Conservation (phyloP, 1,284 basidiomycete species). For the Mycena sp. region DNA sequence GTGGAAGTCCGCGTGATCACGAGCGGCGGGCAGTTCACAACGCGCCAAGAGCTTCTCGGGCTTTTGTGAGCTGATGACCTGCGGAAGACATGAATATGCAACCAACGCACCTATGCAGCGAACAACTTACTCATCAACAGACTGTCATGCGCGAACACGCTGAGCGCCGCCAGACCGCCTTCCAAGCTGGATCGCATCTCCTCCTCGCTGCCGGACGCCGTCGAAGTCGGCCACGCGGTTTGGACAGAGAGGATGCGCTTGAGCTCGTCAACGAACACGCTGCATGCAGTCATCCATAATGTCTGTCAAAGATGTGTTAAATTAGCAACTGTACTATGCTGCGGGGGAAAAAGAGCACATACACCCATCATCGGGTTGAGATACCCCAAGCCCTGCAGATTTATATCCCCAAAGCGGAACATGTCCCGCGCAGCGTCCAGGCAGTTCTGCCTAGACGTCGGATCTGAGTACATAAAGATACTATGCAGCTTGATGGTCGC, state of each 20-base stretch:
- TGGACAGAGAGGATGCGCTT: conserved; percentile 8
- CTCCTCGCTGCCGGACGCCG: conserved; percentile 6
- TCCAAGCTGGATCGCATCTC: conserved; percentile 11
- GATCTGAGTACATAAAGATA: conserved; percentile 15
- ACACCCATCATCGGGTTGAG: conserved; percentile 31
- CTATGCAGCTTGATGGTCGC: conserved; percentile 30
- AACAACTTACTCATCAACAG: conserved; percentile 22
- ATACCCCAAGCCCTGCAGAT: conserved; percentile 11
- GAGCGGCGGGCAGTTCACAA: no score
- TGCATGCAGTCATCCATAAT: conserved; percentile 25
- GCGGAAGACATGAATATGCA: no score
- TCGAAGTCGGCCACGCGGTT: neutral
- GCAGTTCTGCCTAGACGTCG: conserved; percentile 19
- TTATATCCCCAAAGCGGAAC: conserved; percentile 12
- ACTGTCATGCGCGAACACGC: conserved; percentile 12
- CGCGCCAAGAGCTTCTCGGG: no score
- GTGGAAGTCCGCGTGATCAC: no score
- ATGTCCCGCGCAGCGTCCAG: conserved; percentile 22
- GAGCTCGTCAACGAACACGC: conserved; percentile 28
- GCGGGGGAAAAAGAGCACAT: neutral
- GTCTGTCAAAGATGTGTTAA: conserved; percentile 5
- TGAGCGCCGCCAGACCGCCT: conserved; percentile 19
- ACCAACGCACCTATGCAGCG: no score
- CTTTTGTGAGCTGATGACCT: no score
- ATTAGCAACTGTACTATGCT: neutral